A percentile compares a stretch with the other conserved stretches of the same genome.
Conservation (phyloP, 2,329 filamentous ascomycete genomes). For the Paraphoma sp. region DNA sequence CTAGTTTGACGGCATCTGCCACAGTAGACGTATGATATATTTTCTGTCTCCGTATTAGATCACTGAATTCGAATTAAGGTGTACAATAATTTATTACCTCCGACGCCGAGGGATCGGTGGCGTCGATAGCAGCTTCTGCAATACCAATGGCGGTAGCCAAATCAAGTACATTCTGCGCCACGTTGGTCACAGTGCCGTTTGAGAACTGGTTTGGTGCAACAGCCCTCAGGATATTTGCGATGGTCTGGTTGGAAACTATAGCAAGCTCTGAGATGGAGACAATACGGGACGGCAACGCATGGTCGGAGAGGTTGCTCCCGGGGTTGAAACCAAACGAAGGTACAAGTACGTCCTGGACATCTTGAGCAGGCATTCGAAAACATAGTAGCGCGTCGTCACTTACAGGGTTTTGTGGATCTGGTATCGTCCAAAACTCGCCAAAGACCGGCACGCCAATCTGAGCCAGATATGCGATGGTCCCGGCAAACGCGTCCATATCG, state of each 20-base stretch:
- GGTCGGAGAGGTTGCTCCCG: not conserved
- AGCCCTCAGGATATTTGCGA: not conserved
- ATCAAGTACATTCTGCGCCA: not conserved
- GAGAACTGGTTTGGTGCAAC: not conserved
- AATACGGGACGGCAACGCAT: not conserved
- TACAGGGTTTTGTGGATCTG: not conserved
- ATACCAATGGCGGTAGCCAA: not conserved
- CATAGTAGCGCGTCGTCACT: not conserved
- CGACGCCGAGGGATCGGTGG: not conserved
- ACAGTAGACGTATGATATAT: not conserved
- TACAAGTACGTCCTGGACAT: not conserved
- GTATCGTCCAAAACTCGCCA: not conserved
- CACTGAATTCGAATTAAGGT: not conserved
- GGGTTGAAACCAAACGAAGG: not conserved
- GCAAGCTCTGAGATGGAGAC: not conserved
- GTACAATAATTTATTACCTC: not conserved
- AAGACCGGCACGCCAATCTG: not conserved
- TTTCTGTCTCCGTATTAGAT: not conserved
- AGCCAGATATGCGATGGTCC: not conserved
- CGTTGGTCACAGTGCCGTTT: not conserved
- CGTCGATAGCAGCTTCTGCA: not conserved
- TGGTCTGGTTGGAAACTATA: not conserved
- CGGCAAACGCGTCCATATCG: not conserved
- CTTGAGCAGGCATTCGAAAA: not conserved
- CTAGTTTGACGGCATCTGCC: not conserved